Percentiles rank a stretch among this genome's conserved stretches.
These are phyloP conservation scores for Chalara sp. DNA, from an alignment of 2,329 filamentous ascomycete species.

Conservation along the genomic window DNA sequence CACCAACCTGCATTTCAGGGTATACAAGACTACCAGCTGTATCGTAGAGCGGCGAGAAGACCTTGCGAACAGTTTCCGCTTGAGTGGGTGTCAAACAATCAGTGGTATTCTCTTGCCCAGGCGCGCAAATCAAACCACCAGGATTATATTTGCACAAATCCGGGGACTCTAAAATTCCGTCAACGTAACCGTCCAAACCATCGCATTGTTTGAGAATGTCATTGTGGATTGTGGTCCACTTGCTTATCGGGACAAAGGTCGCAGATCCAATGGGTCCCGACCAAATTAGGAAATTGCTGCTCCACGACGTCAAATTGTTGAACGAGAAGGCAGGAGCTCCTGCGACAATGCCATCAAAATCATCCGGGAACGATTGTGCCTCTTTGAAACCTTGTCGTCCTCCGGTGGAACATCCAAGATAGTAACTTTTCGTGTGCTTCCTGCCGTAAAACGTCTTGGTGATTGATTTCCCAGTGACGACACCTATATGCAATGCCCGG, in stretches of 20 bases:
- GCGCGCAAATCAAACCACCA: constrained; percentile 4
- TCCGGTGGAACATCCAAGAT: constrained; percentile 33
- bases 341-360: constrained; percentile 35
- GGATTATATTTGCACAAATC: constrained; percentile 26
- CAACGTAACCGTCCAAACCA: constrained; percentile 28
- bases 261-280: neutral
- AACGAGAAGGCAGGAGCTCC: constrained; percentile 28
- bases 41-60: neutral
- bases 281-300: neutral
- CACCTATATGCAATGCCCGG: constrained; percentile 10
- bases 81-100: neutral
- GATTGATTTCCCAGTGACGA: constrained; percentile 14
- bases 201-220: constrained; percentile 31
- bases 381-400: constrained; percentile 33
- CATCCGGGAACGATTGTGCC: constrained; percentile 30
- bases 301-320: constrained; percentile 10
- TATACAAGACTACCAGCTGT: neutral
- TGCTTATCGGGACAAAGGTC: neutral
- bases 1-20: neutral
- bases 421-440: constrained; percentile 28
- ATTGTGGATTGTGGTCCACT: constrained; percentile 9
- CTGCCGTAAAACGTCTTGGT: constrained; percentile 26
- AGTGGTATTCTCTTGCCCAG: neutral
- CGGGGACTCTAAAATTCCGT: constrained; percentile 31
- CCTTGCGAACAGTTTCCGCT: neutral